Evolutionary conservation across 176 grass and related monocot species (phyloP), one percentile per base, ranked within the genome.

Genomic region (Bromus sterilis): DNA sequence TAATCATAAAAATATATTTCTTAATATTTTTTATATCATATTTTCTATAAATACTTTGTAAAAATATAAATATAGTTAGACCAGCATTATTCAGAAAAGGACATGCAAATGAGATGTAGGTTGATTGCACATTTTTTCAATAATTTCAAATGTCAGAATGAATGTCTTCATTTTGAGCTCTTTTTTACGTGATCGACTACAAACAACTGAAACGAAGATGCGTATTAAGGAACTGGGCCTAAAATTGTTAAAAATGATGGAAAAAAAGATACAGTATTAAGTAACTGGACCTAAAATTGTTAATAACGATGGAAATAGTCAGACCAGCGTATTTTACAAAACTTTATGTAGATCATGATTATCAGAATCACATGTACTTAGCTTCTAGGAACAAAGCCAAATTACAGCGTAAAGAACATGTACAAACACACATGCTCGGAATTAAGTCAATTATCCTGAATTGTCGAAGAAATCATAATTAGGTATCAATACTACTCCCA

Each of bases 201-300:
- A n/a, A n/a, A n/a, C n/a, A n/a, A n/a, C n/a, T n/a, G n/a, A n/a
- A n/a, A 77, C 28, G 51, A 65, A 26, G 21, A 81, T 16, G 75
- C 32, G 24, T 33, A 80, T 60, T 76, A 81, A 74, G 14, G 4
- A 80, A 80, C 5, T 62, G 35, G 7, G 81, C 12, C 46, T 69
- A 13, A 6, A 3, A 80, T 55, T 37, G 6, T 36, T 79, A 39
- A 59, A 0, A 3, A 9, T 23, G 31, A 78, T 25, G 53, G n/a
- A n/a, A n/a, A 77, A 31, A 56, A 65, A 26, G 21, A 81, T 16
- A 76, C 32, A 35, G 24, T 33, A 80, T 60, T 76, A 81, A 74
- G 14, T 7, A 80, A 80, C 5, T 62, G 35, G 7, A 85, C 12
- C 46, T 69, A 13, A 6, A 3, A 80, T 55, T 37, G 6, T 36